phyloP scores from a whole-genome alignment of 345 rosid species.

The Murraya koenigii region DNA sequence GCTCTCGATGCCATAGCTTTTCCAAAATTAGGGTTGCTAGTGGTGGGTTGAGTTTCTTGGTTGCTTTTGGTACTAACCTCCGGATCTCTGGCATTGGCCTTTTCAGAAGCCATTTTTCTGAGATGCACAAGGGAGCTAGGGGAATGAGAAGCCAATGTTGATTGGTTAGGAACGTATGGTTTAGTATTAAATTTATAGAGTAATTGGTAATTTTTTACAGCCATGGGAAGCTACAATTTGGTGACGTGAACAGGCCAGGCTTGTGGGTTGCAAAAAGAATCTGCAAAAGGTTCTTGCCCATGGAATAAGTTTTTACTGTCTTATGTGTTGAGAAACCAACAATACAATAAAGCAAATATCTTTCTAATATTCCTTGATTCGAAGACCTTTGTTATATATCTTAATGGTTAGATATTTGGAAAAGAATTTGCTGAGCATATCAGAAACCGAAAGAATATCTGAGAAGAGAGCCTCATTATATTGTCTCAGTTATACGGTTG shows the following conservation, averaged over 20 bases:
- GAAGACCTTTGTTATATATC: background rate
- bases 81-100: conserved; percentile 9
- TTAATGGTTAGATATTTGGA: background rate
- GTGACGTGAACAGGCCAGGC: background rate
- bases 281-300: conserved; percentile 23
- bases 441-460: background rate
- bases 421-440: background rate
- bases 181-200: conserved; percentile 4
- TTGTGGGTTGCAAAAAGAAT: conserved; percentile 13
- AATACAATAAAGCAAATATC: conserved; percentile 14
- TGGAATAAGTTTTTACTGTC: conserved; percentile 35
- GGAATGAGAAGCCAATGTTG: conserved; percentile 3
- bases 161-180: conserved; percentile 1
- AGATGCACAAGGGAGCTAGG: background rate
- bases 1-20: conserved; percentile 47
- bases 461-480: background rate
- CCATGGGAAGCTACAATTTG: conserved; percentile 9
- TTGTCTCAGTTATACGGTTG: background rate
- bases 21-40: conserved; percentile 25
- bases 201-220: background rate
- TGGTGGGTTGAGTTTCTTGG: conserved; percentile 16
- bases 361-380: conserved; percentile 5
- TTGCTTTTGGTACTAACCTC: conserved; percentile 21
- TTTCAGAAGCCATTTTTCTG: conserved; percentile 35
- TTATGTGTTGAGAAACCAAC: conserved; percentile 31